Evolutionary conservation across 2,329 filamentous ascomycete species (phyloP).

Genomic region (Fusarium clavum): DNA sequence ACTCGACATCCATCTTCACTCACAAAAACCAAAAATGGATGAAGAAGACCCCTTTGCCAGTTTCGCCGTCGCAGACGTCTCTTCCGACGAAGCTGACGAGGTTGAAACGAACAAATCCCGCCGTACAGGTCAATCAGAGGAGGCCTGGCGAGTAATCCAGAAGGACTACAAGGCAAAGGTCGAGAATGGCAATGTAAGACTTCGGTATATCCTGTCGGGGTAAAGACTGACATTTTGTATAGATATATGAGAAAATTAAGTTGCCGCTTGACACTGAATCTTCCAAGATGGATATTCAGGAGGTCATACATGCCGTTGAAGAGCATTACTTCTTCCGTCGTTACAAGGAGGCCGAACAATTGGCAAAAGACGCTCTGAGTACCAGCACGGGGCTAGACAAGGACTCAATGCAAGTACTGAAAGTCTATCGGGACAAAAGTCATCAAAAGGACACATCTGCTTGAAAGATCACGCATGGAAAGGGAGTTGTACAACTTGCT

Average conservation of each 20-base stretch:
- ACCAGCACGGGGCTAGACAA: slow-evolving; percentile 54
- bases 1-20: neutral
- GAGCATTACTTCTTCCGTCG: slow-evolving; percentile 67
- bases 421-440: slow-evolving; percentile 58
- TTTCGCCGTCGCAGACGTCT: slow-evolving; percentile 51
- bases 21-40: slow-evolving; percentile 42
- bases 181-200: slow-evolving; percentile 65
- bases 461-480: slow-evolving; percentile 3
- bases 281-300: slow-evolving; percentile 62
- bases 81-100: slow-evolving; percentile 52
- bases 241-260: slow-evolving; percentile 59
- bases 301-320: slow-evolving; percentile 66
- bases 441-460: slow-evolving; percentile 44
- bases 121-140: slow-evolving; percentile 61
- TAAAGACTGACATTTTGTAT: slow-evolving; percentile 43
- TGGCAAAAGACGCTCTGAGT: slow-evolving; percentile 54
- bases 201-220: neutral
- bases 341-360: slow-evolving; percentile 58
- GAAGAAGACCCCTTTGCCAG: slow-evolving; percentile 48
- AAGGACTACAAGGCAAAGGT: slow-evolving; percentile 60
- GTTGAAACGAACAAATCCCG: slow-evolving; percentile 46
- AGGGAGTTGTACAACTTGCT: slow-evolving; percentile 4
- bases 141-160: slow-evolving; percentile 61
- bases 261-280: slow-evolving; percentile 55
- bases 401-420: slow-evolving; percentile 56